Evolutionary conservation across 2,329 filamentous ascomycete genomes (phyloP).

Genomic region (Xylariales sp.): DNA sequence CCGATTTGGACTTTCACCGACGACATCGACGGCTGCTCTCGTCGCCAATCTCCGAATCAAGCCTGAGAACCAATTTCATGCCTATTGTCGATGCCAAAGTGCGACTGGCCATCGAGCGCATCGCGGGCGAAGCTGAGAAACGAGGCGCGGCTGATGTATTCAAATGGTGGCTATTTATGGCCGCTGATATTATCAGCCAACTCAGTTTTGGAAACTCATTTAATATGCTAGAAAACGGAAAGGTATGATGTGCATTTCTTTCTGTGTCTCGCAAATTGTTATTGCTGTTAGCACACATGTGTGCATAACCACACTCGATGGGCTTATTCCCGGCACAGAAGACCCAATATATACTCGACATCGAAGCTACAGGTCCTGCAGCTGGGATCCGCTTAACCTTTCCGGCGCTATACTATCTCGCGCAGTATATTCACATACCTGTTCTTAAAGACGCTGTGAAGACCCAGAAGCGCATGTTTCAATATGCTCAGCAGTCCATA

Average conservation of each 20-base stretch:
- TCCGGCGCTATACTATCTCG: background rate
- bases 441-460: too few species aligned
- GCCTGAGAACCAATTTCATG: constrained; percentile 39
- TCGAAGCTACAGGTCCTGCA: constrained; percentile 20
- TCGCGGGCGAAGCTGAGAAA: background rate
- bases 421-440: too few species aligned
- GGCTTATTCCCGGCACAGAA: constrained; percentile 38
- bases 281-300: too few species aligned
- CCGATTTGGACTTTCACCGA: constrained; percentile 30
- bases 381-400: background rate
- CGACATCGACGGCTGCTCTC: constrained; percentile 35
- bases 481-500: too few species aligned
- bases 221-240: constrained; percentile 45
- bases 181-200: constrained; percentile 50
- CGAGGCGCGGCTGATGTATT: constrained; percentile 37
- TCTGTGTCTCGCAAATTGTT: too few species aligned
- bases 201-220: constrained; percentile 52
- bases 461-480: too few species aligned
- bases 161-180: constrained; percentile 51
- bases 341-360: constrained; percentile 35
- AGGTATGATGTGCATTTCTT: too few species aligned
- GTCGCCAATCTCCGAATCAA: constrained; percentile 29
- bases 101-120: background rate
- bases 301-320: too few species aligned
- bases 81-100: constrained; percentile 13